Percentiles rank a stretch among this genome's conserved stretches.
Evolutionary conservation across 148 eudicot species (phyloP).

Genomic region (Nepenthes mirabilis): DNA sequence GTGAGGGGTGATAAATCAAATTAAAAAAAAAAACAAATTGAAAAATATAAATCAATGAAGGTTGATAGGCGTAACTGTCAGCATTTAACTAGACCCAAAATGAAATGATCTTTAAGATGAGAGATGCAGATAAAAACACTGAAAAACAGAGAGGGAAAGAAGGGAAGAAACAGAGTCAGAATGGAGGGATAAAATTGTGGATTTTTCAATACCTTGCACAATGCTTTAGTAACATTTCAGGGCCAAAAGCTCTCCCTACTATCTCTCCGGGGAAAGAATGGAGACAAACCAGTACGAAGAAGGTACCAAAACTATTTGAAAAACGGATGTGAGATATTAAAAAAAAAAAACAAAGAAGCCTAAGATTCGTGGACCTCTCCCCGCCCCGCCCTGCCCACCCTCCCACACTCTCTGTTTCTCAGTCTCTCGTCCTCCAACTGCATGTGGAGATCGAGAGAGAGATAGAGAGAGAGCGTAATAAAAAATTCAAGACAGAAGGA

Average conservation of each 20-base stretch:
- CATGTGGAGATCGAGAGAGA: conserved; percentile 17
- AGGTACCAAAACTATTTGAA: neutral
- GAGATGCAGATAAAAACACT: too few relatives aligned
- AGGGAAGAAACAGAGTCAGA: too few relatives aligned
- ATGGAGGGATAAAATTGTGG: neutral
- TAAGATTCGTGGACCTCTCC: neutral
- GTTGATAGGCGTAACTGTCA: too few relatives aligned
- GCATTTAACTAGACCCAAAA: too few relatives aligned
- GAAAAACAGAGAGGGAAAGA: neutral
- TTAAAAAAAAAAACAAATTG: neutral
- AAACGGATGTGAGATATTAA: neutral
- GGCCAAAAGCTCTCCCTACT: neutral
- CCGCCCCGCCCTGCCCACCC: neutral
- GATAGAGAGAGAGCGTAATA: conserved; percentile 3
- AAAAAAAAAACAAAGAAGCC: neutral
- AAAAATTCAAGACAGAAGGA: neutral
- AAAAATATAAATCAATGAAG: too few relatives aligned
- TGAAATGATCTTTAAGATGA: too few relatives aligned
- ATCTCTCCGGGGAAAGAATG: too few relatives aligned
- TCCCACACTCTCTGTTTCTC: neutral
- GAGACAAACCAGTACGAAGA: neutral
- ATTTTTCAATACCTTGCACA: too few relatives aligned
- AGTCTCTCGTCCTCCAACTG: conserved; percentile 7
- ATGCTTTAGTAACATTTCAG: too few relatives aligned
- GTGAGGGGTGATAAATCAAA: neutral